A percentile compares a stretch with the other conserved stretches of the same genome.
phyloP scores from a whole-genome alignment of 768 basidiomycete species.

The Xerocomus brunneocitrinus region DNA sequence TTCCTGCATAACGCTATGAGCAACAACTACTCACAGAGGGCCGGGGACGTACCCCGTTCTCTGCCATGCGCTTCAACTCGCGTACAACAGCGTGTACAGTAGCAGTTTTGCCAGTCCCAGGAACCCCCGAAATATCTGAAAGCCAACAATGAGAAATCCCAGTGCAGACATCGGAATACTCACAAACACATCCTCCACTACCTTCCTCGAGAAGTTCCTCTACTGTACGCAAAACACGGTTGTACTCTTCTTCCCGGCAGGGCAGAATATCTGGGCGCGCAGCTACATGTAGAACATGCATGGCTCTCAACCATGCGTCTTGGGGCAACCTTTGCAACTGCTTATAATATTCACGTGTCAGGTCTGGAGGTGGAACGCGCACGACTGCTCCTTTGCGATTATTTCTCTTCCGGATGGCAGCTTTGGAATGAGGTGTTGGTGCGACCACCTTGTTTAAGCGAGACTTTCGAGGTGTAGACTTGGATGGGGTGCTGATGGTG shows the following conservation, averaged over 20 bases:
- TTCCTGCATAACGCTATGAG: constrained; percentile 50
- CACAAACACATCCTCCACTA: constrained; percentile 93
- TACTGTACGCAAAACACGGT: constrained; percentile 66
- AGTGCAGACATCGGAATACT: constrained; percentile 25
- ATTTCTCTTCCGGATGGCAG: constrained; percentile 48
- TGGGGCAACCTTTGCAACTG: constrained; percentile 50
- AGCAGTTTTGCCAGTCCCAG: constrained; percentile 98
- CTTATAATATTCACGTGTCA: constrained; percentile 34
- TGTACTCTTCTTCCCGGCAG: constrained; percentile 84
- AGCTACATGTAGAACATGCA: constrained; percentile 90
- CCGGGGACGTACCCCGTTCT: constrained; percentile 54
- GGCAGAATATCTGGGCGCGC: constrained; percentile 87
- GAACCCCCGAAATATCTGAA: constrained; percentile 93
- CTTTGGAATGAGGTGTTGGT: constrained; percentile 76
- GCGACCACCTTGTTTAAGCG: constrained; percentile 43
- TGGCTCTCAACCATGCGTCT: constrained; percentile 82
- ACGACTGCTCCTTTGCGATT: constrained; percentile 27
- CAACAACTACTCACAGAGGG: background rate
- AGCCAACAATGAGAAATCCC: background rate
- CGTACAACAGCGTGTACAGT: constrained; percentile 92
- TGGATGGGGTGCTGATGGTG: constrained; percentile 22
- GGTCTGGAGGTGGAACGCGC: constrained; percentile 34
- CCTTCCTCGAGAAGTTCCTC: constrained; percentile 88
- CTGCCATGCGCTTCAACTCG: constrained; percentile 85
- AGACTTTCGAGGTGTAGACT: constrained; percentile 34